A percentile compares a stretch with the other conserved stretches of the same genome.
phyloP scores from a whole-genome alignment of 73 alveolate species.

The Paramecium tetraurelia region DNA sequence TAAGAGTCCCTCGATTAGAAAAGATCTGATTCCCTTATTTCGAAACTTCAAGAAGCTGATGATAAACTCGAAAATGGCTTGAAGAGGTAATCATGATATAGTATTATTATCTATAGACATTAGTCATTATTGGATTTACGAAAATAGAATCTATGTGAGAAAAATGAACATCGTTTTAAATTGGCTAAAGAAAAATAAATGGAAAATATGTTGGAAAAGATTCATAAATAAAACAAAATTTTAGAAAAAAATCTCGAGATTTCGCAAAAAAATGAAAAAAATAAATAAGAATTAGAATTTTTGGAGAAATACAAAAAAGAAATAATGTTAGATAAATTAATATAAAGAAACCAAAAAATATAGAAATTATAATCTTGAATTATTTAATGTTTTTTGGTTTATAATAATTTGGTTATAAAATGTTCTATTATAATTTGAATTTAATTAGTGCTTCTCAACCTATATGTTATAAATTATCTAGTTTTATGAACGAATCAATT shows the following conservation, averaged over 20 bases:
- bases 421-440: background rate
- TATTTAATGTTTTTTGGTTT: background rate
- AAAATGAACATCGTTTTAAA: background rate
- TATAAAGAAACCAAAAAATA: background rate
- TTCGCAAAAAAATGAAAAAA: background rate
- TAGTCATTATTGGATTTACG: background rate
- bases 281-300: background rate
- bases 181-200: background rate
- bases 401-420: background rate
- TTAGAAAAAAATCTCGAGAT: background rate
- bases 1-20: background rate
- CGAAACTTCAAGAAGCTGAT: background rate
- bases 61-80: background rate
- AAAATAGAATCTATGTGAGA: background rate
- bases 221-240: background rate
- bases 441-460: background rate
- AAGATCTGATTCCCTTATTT: background rate
- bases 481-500: background rate
- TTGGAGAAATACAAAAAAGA: constrained; percentile 2
- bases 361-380: background rate
- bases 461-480: background rate
- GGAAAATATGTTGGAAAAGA: constrained; percentile 4
- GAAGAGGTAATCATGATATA: background rate
- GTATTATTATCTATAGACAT: background rate
- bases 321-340: background rate